A percentile compares a stretch with the other conserved stretches of the same genome.
Evolutionary conservation across 1,284 basidiomycete species (phyloP).

Genomic region (Cutaneotrichosporon dermatis): DNA sequence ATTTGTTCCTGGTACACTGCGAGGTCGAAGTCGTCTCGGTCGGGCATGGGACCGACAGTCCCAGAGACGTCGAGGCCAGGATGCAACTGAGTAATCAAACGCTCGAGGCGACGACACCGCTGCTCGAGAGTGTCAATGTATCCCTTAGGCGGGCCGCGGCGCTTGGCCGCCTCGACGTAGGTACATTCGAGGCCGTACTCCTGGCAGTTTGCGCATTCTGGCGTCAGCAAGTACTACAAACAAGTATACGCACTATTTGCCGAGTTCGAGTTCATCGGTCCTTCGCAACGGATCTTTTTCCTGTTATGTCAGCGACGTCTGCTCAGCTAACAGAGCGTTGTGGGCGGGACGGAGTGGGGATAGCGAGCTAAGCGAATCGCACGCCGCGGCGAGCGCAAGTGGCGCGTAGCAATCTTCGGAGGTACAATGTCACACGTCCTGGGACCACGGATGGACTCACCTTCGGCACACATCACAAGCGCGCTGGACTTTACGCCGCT

Average conservation of each 20-base stretch:
- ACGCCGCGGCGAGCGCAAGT: too few species aligned
- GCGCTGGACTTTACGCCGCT: constrained; percentile 32
- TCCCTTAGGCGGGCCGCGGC: constrained; percentile 80
- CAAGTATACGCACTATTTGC: constrained; percentile 31
- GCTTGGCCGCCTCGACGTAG: constrained; percentile 68
- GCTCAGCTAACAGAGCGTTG: too few species aligned
- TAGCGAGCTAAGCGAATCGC: too few species aligned
- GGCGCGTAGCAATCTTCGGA: too few species aligned
- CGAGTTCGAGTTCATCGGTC: constrained; percentile 42
- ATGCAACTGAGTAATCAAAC: constrained; percentile 60
- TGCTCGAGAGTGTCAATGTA: constrained; percentile 68
- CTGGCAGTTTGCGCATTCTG: constrained; percentile 68
- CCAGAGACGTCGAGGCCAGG: constrained; percentile 63
- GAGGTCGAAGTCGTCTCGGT: constrained; percentile 67
- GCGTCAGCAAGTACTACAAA: background rate
- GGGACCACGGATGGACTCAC: constrained; percentile 10
- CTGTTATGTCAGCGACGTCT: constrained; percentile 6
- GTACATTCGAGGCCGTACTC: constrained; percentile 70
- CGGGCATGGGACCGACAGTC: constrained; percentile 63
- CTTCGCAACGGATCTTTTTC: constrained; percentile 51
- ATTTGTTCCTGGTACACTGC: constrained; percentile 33
- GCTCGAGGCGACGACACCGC: constrained; percentile 66
- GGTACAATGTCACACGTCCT: too few species aligned
- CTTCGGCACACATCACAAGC: constrained; percentile 48
- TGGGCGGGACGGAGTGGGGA: background rate